phyloP scores from a whole-genome alignment of 441 rosid species.

The Gossypium aridum region DNA sequence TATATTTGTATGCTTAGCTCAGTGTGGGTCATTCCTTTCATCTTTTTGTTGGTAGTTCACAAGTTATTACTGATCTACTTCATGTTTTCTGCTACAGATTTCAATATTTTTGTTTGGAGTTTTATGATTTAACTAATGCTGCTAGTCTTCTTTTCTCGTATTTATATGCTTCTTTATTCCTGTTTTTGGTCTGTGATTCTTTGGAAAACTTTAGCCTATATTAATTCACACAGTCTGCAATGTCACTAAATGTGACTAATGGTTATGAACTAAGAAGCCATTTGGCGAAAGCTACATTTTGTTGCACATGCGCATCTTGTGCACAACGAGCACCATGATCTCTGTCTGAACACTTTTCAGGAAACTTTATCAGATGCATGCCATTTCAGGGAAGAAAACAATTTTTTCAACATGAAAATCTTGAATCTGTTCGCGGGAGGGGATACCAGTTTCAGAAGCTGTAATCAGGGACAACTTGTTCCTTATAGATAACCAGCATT shows the following conservation, averaged over 20 bases:
- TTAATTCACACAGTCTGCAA: neutral
- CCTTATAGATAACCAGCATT: neutral
- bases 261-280: neutral
- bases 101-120: neutral
- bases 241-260: neutral
- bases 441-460: neutral
- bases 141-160: constrained; percentile 1
- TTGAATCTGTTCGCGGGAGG: neutral
- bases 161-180: neutral
- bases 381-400: neutral
- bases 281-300: neutral
- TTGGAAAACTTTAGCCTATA: neutral
- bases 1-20: neutral
- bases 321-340: neutral
- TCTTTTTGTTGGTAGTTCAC: neutral
- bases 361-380: neutral
- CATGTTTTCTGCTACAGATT: neutral
- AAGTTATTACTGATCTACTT: neutral
- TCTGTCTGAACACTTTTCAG: neutral
- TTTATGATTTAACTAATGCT: neutral
- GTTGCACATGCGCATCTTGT: neutral
- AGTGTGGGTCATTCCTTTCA: neutral
- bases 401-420: neutral
- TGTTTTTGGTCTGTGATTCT: neutral
- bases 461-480: neutral